phyloP scores from a whole-genome alignment of 257 asterid species.

The Solanum virginianum region DNA sequence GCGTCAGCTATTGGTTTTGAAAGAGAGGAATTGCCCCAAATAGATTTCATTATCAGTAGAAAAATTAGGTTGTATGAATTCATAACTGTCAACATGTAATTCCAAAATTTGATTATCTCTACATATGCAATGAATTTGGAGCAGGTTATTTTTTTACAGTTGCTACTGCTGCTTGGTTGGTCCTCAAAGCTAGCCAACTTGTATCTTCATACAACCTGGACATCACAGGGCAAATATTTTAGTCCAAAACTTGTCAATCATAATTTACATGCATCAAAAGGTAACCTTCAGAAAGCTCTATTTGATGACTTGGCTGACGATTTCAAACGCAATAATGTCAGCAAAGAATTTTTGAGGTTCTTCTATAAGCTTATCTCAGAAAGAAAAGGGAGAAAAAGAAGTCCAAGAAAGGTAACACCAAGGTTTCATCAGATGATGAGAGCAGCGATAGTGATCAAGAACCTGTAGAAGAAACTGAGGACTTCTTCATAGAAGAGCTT shows the following conservation, averaged over 20 bases:
- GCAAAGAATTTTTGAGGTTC: not conserved
- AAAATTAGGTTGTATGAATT: too few relatives aligned
- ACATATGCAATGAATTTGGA: too few relatives aligned
- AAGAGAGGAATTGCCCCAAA: too few relatives aligned
- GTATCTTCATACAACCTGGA: not conserved
- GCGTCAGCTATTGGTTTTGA: too few relatives aligned
- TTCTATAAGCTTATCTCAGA: constrained; percentile 36
- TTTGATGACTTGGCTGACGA: not conserved
- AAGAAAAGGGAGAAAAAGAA: constrained; percentile 69
- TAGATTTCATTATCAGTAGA: too few relatives aligned
- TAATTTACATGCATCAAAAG: not conserved
- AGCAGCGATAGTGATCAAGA: constrained; percentile 38
- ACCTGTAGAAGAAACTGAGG: constrained; percentile 46
- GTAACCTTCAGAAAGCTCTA: not conserved
- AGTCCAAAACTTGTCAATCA: not conserved
- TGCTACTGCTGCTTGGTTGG: too few relatives aligned
- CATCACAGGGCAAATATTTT: not conserved
- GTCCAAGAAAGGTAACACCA: constrained; percentile 43
- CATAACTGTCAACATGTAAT: too few relatives aligned
- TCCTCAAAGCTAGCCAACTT: not conserved
- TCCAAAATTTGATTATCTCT: too few relatives aligned
- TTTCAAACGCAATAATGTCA: not conserved
- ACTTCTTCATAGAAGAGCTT: constrained; percentile 64
- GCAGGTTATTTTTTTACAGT: too few relatives aligned
- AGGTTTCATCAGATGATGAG: constrained; percentile 62